Evolutionary conservation across 805 yeast genomes (phyloP).

Genomic region (Jamesozyma rosinii): DNA sequence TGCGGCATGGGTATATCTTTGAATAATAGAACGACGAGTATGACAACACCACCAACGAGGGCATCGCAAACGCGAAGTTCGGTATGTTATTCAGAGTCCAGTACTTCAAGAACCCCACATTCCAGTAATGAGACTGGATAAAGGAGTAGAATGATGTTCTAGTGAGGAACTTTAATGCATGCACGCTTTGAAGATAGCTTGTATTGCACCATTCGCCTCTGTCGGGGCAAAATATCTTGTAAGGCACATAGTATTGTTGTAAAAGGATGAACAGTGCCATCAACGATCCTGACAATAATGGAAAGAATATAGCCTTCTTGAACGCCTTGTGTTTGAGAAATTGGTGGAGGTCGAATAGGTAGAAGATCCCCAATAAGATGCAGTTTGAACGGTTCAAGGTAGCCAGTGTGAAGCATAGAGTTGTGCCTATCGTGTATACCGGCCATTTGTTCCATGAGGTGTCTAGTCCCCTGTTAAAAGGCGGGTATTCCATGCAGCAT

Average conservation of each 20-base stretch:
- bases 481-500: constrained; percentile 12
- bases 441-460: constrained; percentile 10
- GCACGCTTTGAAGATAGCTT: not conserved
- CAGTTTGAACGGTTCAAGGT: constrained; percentile 70
- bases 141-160: constrained; percentile 45
- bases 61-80: constrained; percentile 67
- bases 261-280: constrained; percentile 39
- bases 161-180: constrained; percentile 30
- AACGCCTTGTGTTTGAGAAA: constrained; percentile 12
- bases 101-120: constrained; percentile 67
- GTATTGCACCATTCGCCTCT: constrained; percentile 72
- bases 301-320: constrained; percentile 17
- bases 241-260: constrained; percentile 45
- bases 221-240: constrained; percentile 52
- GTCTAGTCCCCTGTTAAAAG: not conserved
- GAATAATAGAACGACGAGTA: constrained; percentile 35
- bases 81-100: constrained; percentile 80
- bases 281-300: constrained; percentile 48
- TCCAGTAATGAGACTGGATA: constrained; percentile 81
- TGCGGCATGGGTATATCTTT: constrained; percentile 30
- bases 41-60: constrained; percentile 45
- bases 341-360: constrained; percentile 44
- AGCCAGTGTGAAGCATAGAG: constrained; percentile 42
- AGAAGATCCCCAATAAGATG: constrained; percentile 59
- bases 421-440: constrained; percentile 15